Percentiles rank a stretch among this genome's conserved stretches.
Evolutionary conservation across 108 stramenopile species (phyloP).

Genomic region (Conticribra weissflogii): DNA sequence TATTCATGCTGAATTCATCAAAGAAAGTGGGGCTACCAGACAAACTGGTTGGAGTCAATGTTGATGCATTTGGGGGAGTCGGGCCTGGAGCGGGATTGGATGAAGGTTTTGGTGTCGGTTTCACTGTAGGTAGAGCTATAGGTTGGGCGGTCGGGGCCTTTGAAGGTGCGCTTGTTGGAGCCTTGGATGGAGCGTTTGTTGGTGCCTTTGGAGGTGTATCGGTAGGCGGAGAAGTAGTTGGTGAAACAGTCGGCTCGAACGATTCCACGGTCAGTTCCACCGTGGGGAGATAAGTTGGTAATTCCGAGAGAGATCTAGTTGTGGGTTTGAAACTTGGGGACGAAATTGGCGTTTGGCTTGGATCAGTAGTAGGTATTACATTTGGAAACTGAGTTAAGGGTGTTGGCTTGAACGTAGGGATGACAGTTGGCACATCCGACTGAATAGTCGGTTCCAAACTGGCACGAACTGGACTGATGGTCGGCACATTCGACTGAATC

Average conservation of each 20-base stretch:
- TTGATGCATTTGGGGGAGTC: no score
- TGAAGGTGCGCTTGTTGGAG: neutral
- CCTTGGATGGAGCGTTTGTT: neutral
- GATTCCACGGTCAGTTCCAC: neutral
- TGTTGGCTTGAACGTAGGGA: no score
- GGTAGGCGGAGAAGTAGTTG: neutral
- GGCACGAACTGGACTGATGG: no score
- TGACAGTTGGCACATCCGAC: no score
- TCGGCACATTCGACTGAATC: no score
- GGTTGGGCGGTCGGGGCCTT: neutral
- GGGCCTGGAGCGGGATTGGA: no score
- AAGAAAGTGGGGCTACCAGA: neutral
- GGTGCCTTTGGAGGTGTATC: neutral
- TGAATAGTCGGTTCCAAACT: no score
- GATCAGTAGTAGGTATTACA: no score
- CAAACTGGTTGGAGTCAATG: no score
- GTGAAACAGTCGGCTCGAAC: neutral
- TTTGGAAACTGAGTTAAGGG: no score
- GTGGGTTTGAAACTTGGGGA: no score
- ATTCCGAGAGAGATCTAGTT: neutral
- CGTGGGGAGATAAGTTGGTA: neutral
- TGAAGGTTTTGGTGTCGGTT: neutral
- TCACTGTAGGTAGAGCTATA: neutral
- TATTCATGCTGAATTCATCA: conserved; percentile 5
- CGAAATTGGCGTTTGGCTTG: no score